Percentiles rank a stretch among this genome's conserved stretches.
phyloP scores from a whole-genome alignment of 2,329 filamentous ascomycete genomes.

The Mollisia scopiformis region DNA sequence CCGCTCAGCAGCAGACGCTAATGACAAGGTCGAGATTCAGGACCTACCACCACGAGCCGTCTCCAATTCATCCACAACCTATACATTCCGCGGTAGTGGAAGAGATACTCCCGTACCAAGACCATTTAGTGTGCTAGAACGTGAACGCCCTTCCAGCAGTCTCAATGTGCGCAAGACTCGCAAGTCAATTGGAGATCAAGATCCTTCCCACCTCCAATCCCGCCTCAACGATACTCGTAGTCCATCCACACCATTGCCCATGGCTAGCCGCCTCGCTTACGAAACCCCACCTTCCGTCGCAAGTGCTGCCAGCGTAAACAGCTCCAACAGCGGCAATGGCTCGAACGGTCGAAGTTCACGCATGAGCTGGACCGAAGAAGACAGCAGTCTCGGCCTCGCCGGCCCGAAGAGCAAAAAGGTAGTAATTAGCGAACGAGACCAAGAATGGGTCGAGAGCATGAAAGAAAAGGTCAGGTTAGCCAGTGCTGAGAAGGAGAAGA shows the following conservation, averaged over 20 bases:
- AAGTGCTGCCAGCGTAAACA: slow-evolving; percentile 7
- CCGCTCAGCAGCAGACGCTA: slow-evolving; percentile 51
- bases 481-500: slow-evolving; percentile 58
- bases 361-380: slow-evolving; percentile 61
- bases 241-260: slow-evolving; percentile 30
- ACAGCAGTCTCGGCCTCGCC: slow-evolving; percentile 66
- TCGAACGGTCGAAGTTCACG: slow-evolving; percentile 41
- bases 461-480: slow-evolving; percentile 77
- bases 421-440: slow-evolving; percentile 72
- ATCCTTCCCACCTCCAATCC: neutral
- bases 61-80: slow-evolving; percentile 27
- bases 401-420: slow-evolving; percentile 68
- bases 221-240: slow-evolving; percentile 12
- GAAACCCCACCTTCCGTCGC: slow-evolving; percentile 20
- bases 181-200: slow-evolving; percentile 24
- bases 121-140: slow-evolving; percentile 29
- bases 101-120: slow-evolving; percentile 43
- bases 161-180: slow-evolving; percentile 34
- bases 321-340: neutral
- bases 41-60: slow-evolving; percentile 47
- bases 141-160: slow-evolving; percentile 30
- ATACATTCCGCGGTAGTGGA: slow-evolving; percentile 29
- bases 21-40: slow-evolving; percentile 61
- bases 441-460: slow-evolving; percentile 82
- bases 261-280: slow-evolving; percentile 9